Conservation (phyloP, 208 protist genomes). For the Crithidia fasciculata region DNA sequence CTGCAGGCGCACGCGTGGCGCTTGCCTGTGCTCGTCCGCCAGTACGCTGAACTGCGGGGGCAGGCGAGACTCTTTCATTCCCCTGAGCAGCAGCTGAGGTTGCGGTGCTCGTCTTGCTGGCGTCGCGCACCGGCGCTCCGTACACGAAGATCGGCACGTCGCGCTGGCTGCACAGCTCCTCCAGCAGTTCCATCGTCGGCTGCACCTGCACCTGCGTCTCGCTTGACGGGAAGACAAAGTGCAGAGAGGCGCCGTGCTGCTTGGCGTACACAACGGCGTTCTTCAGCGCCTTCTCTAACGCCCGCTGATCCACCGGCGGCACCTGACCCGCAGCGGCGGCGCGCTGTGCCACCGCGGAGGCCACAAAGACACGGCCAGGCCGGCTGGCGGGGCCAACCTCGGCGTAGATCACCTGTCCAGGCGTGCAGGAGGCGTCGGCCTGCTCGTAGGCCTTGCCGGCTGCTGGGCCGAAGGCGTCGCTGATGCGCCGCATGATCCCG, state of each 20-base stretch:
- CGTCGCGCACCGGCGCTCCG: conserved; percentile 6
- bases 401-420: conserved; percentile 46
- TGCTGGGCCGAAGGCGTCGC: conserved; percentile 28
- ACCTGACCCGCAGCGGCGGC: conserved; percentile 21
- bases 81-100: too few species aligned
- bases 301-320: conserved; percentile 33
- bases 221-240: conserved; percentile 31
- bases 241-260: conserved; percentile 36
- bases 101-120: too few species aligned
- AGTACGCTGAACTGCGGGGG: too few species aligned
- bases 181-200: conserved; percentile 19
- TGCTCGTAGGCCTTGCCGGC: conserved; percentile 42
- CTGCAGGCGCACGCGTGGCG: not conserved
- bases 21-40: not conserved
- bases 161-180: not conserved
- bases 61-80: too few species aligned
- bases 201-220: conserved; percentile 24
- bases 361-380: conserved; percentile 46
- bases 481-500: conserved; percentile 58
- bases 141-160: conserved; percentile 26
- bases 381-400: conserved; percentile 29
- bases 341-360: conserved; percentile 46
- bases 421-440: conserved; percentile 9
- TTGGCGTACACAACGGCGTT: conserved; percentile 31
- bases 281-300: conserved; percentile 31